Evolutionary conservation across 148 eudicot genomes (phyloP).

Genomic region (Fagopyrum homotropicum): DNA sequence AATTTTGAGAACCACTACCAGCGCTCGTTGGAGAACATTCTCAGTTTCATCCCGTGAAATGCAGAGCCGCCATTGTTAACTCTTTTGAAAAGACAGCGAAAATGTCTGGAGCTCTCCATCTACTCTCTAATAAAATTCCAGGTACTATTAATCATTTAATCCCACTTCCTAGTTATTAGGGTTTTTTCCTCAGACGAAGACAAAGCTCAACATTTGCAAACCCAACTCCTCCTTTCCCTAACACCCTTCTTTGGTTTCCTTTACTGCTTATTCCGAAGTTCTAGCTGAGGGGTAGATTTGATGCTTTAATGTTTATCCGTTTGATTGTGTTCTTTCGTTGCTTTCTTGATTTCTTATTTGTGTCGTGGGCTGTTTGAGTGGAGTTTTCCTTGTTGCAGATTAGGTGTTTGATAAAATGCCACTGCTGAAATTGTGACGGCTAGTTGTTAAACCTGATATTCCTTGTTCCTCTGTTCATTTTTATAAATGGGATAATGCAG

Average conservation of each 20-base stretch:
- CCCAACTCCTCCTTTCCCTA: not conserved
- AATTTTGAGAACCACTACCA: slow-evolving; percentile 1
- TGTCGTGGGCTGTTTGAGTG: not conserved
- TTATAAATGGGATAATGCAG: not conserved
- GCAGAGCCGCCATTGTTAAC: slow-evolving; percentile 8
- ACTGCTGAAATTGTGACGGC: not conserved
- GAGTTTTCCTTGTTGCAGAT: not conserved
- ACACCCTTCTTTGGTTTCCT: not conserved
- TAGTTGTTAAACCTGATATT: not conserved
- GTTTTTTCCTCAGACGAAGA: not conserved
- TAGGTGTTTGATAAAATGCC: slow-evolving; percentile 10
- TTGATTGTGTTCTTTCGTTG: not conserved
- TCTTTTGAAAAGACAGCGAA: slow-evolving; percentile 8
- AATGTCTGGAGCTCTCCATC: slow-evolving; percentile 54
- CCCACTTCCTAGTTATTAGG: not conserved
- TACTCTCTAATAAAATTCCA: slow-evolving; percentile 34
- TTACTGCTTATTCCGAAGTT: not conserved
- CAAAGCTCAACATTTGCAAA: not conserved
- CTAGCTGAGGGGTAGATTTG: not conserved
- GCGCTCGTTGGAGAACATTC: slow-evolving; percentile 1
- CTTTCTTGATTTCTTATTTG: not conserved
- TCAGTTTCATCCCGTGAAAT: slow-evolving; percentile 2
- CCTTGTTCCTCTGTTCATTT: not conserved
- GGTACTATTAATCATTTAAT: slow-evolving; percentile 39
- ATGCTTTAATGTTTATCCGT: not conserved